A percentile compares a stretch with the other conserved stretches of the same genome.
phyloP scores from a whole-genome alignment of 495 filamentous ascomycete genomes.

The Aspergillus sclerotioniger region DNA sequence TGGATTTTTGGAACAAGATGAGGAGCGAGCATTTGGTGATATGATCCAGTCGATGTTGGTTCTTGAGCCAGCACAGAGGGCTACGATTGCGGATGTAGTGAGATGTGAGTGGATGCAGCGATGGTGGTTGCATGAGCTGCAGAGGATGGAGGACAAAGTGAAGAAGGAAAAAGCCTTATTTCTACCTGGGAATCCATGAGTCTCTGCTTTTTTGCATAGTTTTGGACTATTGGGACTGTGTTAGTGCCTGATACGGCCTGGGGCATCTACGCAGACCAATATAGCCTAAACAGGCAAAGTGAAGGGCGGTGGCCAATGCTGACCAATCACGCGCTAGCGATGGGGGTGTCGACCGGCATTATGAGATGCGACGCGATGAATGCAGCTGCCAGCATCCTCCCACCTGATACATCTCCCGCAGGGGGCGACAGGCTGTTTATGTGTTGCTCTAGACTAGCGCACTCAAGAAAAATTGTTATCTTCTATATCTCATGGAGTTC shows the following conservation, averaged over 20 bases:
- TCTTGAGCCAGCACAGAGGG: constrained; percentile 23
- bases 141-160: constrained; percentile 24
- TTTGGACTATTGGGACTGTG: no score
- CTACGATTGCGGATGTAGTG: constrained; percentile 22
- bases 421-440: not conserved
- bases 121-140: constrained; percentile 32
- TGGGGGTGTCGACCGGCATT: not conserved
- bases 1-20: constrained; percentile 11
- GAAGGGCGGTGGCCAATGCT: not conserved
- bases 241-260: not conserved
- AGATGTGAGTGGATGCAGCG: constrained; percentile 29
- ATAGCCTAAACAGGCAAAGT: constrained; percentile 10
- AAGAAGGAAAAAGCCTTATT: no score
- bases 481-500: not conserved
- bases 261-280: not conserved
- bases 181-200: no score
- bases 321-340: not conserved
- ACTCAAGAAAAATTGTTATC: not conserved
- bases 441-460: not conserved
- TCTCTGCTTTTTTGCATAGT: no score
- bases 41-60: constrained; percentile 31
- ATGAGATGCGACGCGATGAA: not conserved
- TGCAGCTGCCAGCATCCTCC: not conserved
- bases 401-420: not conserved
- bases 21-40: constrained; percentile 23